phyloP scores from a whole-genome alignment of 257 asterid species.

The Asclepias syriaca region DNA sequence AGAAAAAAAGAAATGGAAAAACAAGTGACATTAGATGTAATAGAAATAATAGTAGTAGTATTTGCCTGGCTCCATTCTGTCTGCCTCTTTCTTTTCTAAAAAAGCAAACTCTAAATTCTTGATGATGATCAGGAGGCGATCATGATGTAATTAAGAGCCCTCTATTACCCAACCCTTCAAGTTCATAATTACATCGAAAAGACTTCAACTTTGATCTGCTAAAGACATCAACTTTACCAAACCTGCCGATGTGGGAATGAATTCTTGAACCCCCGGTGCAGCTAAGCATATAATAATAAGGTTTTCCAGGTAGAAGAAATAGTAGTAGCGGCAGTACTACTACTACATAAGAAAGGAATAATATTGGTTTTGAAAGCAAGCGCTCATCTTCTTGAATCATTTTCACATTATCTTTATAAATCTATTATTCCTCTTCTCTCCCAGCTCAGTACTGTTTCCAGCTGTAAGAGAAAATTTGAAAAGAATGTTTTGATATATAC shows the following conservation, averaged over 20 bases:
- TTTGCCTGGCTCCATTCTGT: conserved; percentile 94
- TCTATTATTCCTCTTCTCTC: too few species aligned
- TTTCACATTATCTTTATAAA: conserved; percentile 23
- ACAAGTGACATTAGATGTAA: background rate
- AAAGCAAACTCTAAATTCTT: background rate
- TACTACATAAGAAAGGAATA: background rate
- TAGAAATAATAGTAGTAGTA: background rate
- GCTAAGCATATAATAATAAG: background rate
- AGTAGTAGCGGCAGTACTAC: background rate
- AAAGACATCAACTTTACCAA: too few species aligned
- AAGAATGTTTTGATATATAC: too few species aligned
- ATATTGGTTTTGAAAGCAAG: conserved; percentile 4
- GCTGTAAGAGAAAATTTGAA: background rate
- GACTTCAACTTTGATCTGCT: background rate
- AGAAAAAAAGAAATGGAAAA: conserved; percentile 1
- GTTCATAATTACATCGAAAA: conserved; percentile 12
- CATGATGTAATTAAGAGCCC: conserved; percentile 31
- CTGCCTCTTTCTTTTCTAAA: conserved; percentile 42
- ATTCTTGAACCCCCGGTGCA: background rate
- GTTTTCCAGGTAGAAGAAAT: background rate
- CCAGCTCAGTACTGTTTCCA: background rate
- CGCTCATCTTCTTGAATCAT: conserved; percentile 19
- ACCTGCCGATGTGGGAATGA: too few species aligned
- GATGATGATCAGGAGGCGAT: conserved; percentile 8
- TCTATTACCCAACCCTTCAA: conserved; percentile 15